Conservation (phyloP, 139 green algal genomes). For the Penium margaritaceum region DNA sequence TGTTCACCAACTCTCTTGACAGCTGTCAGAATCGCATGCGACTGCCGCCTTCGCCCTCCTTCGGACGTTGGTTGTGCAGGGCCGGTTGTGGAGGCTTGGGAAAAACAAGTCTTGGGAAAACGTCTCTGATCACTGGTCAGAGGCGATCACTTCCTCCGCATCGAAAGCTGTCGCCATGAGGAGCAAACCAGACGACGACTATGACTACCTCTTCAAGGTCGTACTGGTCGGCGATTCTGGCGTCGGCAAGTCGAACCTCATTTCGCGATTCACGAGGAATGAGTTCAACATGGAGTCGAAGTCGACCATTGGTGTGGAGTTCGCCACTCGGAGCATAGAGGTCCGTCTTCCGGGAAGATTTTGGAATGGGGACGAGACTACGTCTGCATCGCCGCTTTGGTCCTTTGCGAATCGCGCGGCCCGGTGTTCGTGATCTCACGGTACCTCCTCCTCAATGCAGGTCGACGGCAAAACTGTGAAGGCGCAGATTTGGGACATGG, state of each 20-base stretch:
- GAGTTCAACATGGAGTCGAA: constrained; percentile 98
- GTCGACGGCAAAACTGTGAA: constrained; percentile 98
- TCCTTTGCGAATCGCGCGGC: neutral
- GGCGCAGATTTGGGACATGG: constrained; percentile 99
- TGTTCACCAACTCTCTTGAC: no score
- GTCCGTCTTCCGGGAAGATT: no score
- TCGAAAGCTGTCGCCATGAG: no score
- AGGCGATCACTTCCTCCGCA: no score
- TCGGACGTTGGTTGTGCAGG: no score
- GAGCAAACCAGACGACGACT: constrained; percentile 9
- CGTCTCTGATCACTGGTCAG: no score
- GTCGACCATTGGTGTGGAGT: constrained; percentile 99
- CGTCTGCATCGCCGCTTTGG: neutral
- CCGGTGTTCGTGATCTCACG: neutral
- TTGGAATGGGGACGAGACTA: neutral
- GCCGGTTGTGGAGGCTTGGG: no score
- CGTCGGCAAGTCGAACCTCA: constrained; percentile 7
- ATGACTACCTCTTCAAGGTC: constrained; percentile 10
- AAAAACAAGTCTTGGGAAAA: no score
- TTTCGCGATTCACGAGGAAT: constrained; percentile 90
- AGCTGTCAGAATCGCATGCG: no score
- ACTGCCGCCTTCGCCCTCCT: no score
- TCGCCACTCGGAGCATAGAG: constrained; percentile 94
- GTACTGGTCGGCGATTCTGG: constrained; percentile 4
- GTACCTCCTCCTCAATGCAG: constrained; percentile 48